A percentile compares a stretch with the other conserved stretches of the same genome.
These are phyloP conservation scores for Colletotrichum eleusines DNA, from an alignment of 2,329 filamentous ascomycete genomes.

Conservation along the genomic window DNA sequence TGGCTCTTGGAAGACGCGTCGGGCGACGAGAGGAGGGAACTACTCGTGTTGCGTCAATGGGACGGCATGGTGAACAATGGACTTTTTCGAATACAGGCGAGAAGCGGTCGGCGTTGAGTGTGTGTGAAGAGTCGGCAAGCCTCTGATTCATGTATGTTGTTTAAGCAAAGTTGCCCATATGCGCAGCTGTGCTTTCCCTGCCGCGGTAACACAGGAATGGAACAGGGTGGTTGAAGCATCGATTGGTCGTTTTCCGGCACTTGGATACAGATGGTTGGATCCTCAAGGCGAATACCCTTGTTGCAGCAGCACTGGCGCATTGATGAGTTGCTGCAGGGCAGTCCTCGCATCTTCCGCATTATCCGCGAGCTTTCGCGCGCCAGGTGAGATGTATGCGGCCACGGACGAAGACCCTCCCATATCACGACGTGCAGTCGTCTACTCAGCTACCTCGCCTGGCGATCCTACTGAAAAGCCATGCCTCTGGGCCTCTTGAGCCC, in stretches of 20 bases:
- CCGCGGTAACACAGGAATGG: background rate
- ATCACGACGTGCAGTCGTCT: background rate
- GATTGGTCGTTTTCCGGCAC: background rate
- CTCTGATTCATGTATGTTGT: background rate
- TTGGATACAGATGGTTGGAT: background rate
- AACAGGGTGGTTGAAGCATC: background rate
- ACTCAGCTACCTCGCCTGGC: background rate
- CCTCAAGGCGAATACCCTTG: background rate
- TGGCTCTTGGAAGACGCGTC: conserved; percentile 21
- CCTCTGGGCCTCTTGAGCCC: background rate
- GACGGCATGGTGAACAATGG: background rate
- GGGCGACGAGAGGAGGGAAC: background rate
- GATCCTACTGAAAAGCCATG: background rate
- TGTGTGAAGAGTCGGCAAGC: background rate
- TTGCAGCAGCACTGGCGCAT: background rate
- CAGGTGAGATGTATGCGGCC: background rate
- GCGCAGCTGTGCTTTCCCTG: background rate
- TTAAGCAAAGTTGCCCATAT: background rate
- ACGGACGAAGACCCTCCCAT: no score
- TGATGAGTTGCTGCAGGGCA: no score
- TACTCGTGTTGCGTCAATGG: background rate
- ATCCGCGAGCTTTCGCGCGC: background rate
- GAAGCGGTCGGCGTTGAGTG: background rate
- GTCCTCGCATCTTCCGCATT: background rate
- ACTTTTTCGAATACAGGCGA: background rate